Base-by-base conservation (phyloP, 1,139 yeast genomes). In the Protomyces inouyei region DNA sequence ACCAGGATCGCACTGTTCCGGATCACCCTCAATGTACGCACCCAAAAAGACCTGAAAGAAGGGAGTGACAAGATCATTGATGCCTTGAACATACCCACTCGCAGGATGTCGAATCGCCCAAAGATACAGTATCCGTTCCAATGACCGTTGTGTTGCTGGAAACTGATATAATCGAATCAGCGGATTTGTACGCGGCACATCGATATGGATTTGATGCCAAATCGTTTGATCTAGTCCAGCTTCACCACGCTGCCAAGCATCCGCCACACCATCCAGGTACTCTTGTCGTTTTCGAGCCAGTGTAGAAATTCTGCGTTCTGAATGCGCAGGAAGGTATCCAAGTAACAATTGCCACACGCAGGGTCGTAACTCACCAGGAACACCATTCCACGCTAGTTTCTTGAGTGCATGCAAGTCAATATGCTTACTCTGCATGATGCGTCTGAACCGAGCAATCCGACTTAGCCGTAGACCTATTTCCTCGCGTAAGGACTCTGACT, bases 51-150 rank as follows among this genome's bases (percentile, higher is more conserved):
- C 86, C 74, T 93, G 97, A 75, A 83, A 92, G 74, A 95, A 91
- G 1, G 99, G 98, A 0, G 98, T 93, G 18, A 87, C 91, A 65
- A 93, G 80, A 75, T 93, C 99, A 74, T 93, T 93, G 65, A 93
- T 95, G 35, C 99, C 99, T 76, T 93, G 99, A n/a, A 93, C 99
- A 75, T 93, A 93, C 3, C 99, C 99, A 73, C 95, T 86, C 3
- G 98, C 97, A 0, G 99, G 98, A 73, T 95, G 98, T 68, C 98
- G 82, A 23, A 93, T 86, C 0, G 98, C 96, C 99, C 99, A 93
- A 40, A 93, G 78, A 72, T 90, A 95, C 60, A 93, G 77, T 18
- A 95, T 85, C 69, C 88, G 85, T 69, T 93, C 90, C 67, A 93
- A 78, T 8, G 57, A 14, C 95, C 85, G 77, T 72, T 93, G 98